Evolutionary conservation across 1,284 basidiomycete species (phyloP), one percentile per base, ranked within the genome.

Genomic region (Neolentinus lepideus): DNA sequence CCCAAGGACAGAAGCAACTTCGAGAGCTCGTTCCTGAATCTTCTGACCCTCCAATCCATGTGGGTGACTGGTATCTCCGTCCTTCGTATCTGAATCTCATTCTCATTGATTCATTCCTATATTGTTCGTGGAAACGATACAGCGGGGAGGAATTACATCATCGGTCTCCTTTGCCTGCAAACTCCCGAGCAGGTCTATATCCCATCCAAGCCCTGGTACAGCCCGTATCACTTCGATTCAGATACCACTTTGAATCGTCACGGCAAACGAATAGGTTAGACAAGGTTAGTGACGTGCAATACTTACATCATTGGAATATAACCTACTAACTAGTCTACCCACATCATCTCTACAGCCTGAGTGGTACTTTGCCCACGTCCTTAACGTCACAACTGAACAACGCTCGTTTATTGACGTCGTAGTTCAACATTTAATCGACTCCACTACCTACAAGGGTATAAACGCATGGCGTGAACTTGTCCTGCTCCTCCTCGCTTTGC

Each of bases 351-450:
- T 24, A 22, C 21, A 94, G 90, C 96, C 96, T 0, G 97, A 98
- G 69, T 99, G 96, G 93, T 98, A 92, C 63, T 90, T 99, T 63
- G 88, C 92, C 2, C 92, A 98, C 68, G 78, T 98, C 16, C 76
- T 92, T 26, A 92, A 97, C 63, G 79, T 87, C 54, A 78, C 84
- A 31, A 90, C 92, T 63, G 89, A 94, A 58, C 93, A 96, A 62
- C 76, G 81, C 33, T 65, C 77, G 21, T 92, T 98, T 71, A 82
- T 94, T 75, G 79, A 90, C 57, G 71, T 72, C n/a, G 77, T 88
- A 51, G 72, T 94, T 25, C 93, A 94, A 68, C 76, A 75, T n/a
- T 68, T 96, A 1, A 68, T 94, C 14, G 72, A 78, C 2, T 68
- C 74, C 27, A 81, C 85, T 2, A 83, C 84, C 26, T 88, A 84